Evolutionary conservation across 495 filamentous ascomycete species (phyloP).

Genomic region (Tuber magnatum): DNA sequence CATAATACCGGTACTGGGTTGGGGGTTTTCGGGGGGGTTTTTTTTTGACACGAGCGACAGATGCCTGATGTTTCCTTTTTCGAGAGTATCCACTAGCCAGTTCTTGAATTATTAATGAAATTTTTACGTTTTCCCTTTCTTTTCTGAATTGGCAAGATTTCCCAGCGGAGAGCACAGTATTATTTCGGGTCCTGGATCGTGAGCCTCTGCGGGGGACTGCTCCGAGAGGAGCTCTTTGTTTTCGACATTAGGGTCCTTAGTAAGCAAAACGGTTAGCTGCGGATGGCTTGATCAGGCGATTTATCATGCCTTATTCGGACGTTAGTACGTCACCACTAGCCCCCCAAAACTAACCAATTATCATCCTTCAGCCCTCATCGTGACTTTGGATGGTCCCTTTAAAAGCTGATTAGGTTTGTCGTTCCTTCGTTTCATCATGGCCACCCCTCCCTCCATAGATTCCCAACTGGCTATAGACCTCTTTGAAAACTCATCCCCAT

Average conservation of each 20-base stretch:
- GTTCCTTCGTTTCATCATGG: neutral
- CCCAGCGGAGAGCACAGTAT: neutral
- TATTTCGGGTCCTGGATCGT: neutral
- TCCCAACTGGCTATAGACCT: neutral
- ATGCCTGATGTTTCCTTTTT: neutral
- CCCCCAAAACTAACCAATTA: neutral
- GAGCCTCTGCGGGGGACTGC: neutral
- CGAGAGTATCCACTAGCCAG: neutral
- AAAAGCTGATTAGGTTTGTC: neutral
- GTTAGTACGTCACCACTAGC: neutral
- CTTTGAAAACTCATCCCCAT: constrained; percentile 12
- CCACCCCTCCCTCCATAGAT: neutral
- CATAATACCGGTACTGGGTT: neutral
- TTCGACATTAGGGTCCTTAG: neutral
- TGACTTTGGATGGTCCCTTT: neutral
- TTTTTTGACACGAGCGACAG: neutral
- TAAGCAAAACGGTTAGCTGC: neutral
- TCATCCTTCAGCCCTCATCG: neutral
- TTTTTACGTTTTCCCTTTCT: neutral
- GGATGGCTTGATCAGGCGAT: constrained; percentile 2
- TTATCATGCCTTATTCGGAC: neutral
- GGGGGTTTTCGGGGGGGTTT: neutral
- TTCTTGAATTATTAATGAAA: neutral
- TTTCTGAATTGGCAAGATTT: neutral
- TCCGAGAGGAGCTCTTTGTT: neutral